A percentile compares a stretch with the other conserved stretches of the same genome.
phyloP scores from a whole-genome alignment of 164 flowering plant genomes.

The Euptelea pleiosperma region DNA sequence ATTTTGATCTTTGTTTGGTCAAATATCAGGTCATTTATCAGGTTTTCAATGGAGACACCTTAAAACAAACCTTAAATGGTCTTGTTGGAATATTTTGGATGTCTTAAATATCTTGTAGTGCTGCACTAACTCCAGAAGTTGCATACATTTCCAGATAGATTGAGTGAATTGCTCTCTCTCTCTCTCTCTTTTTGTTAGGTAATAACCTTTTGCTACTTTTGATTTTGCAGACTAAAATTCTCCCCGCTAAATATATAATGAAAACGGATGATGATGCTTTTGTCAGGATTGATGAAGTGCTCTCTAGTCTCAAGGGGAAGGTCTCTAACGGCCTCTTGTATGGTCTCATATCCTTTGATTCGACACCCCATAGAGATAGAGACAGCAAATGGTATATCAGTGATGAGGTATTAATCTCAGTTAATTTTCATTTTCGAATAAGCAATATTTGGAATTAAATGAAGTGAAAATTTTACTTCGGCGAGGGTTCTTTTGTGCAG shows the following conservation, averaged over 20 bases:
- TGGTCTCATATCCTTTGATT: slow-evolving; percentile 70
- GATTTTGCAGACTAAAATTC: slow-evolving; percentile 60
- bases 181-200: neutral
- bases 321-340: slow-evolving; percentile 56
- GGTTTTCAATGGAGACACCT: too few relatives aligned
- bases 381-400: slow-evolving; percentile 89
- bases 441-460: neutral
- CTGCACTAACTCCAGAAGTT: too few relatives aligned
- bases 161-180: too few relatives aligned
- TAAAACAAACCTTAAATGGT: too few relatives aligned
- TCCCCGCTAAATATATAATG: slow-evolving; percentile 87
- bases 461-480: neutral
- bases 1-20: too few relatives aligned
- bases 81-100: too few relatives aligned
- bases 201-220: neutral
- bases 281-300: slow-evolving; percentile 78
- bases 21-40: too few relatives aligned
- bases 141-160: too few relatives aligned
- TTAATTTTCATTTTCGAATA: neutral
- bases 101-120: too few relatives aligned
- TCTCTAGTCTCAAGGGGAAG: slow-evolving; percentile 59
- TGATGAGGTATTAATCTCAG: slow-evolving; percentile 45
- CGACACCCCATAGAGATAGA: slow-evolving; percentile 63
- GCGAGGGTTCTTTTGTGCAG: slow-evolving; percentile 31
- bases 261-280: slow-evolving; percentile 98